These are phyloP conservation scores for Barnettozyma siamensis DNA, from an alignment of 805 yeast genomes.

Conservation along the genomic window DNA sequence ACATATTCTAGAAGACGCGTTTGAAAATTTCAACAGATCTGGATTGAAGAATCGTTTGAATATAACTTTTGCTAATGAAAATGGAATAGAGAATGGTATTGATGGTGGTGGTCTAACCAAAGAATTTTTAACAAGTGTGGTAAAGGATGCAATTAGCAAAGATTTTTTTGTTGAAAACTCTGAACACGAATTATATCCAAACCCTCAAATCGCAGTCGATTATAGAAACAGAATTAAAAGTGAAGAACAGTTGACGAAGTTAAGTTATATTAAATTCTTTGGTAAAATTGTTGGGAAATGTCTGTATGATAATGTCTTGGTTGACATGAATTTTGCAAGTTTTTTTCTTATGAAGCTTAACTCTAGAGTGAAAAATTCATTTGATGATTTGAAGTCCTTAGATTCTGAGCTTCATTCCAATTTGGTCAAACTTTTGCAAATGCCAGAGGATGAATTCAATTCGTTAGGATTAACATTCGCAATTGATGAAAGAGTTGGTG, in stretches of 20 bases:
- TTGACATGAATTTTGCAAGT: constrained; percentile 81
- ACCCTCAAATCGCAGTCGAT: constrained; percentile 44
- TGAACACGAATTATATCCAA: constrained; percentile 68
- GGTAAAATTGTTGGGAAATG: constrained; percentile 89
- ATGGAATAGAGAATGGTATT: constrained; percentile 82
- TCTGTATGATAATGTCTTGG: constrained; percentile 71
- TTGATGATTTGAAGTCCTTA: constrained; percentile 71
- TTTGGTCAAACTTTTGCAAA: constrained; percentile 52
- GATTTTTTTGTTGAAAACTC: constrained; percentile 39
- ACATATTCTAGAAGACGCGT: constrained; percentile 70
- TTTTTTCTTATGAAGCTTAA: constrained; percentile 62
- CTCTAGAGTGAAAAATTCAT: constrained; percentile 46
- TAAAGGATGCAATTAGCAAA: constrained; percentile 55
- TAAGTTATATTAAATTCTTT: constrained; percentile 48
- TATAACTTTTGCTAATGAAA: constrained; percentile 64
- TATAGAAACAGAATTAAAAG: constrained; percentile 29
- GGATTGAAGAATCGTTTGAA: constrained; percentile 53
- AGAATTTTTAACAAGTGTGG: constrained; percentile 74
- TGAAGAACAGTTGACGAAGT: constrained; percentile 22
- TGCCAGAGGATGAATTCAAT: constrained; percentile 51
- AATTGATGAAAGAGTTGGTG: constrained; percentile 42
- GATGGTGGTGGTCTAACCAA: constrained; percentile 98
- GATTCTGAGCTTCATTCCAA: constrained; percentile 64
- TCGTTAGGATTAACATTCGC: constrained; percentile 59
- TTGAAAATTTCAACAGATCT: constrained; percentile 43